phyloP scores from a whole-genome alignment of 1,284 basidiomycete species.

The Phaffia rhodozyma region DNA sequence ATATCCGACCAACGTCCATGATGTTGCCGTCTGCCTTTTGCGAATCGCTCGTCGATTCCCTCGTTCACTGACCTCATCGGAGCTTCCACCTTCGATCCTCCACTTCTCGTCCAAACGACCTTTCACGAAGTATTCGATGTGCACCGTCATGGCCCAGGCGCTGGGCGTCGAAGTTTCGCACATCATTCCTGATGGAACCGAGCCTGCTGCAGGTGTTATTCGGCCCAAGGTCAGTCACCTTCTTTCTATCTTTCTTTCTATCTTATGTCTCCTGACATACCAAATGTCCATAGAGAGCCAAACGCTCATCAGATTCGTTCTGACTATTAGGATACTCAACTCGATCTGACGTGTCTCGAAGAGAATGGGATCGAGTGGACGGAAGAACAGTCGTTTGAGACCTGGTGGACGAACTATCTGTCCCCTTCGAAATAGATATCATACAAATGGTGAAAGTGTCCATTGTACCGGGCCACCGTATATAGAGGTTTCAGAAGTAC shows the following conservation, averaged over 20 bases:
- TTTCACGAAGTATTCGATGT: constrained; percentile 42
- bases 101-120: constrained; percentile 39
- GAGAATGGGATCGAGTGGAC: constrained; percentile 1
- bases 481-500: no score
- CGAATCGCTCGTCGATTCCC: constrained; percentile 31
- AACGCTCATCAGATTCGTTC: neutral
- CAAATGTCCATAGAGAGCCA: neutral
- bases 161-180: constrained; percentile 28
- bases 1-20: constrained; percentile 40
- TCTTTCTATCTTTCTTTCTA: neutral
- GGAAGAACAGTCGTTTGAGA: constrained; percentile 6
- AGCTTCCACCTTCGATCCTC: constrained; percentile 31
- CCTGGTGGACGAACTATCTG: constrained; percentile 8
- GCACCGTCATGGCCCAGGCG: constrained; percentile 28
- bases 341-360: neutral
- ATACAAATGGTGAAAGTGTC: no score
- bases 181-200: constrained; percentile 26
- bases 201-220: constrained; percentile 15
- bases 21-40: constrained; percentile 37
- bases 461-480: no score
- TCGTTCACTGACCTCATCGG: constrained; percentile 22
- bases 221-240: constrained; percentile 4
- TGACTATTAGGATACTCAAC: neutral
- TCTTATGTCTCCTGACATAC: neutral
- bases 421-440: no score